phyloP scores from a whole-genome alignment of 805 yeast genomes.

The Cyberlindnera amylophila region DNA sequence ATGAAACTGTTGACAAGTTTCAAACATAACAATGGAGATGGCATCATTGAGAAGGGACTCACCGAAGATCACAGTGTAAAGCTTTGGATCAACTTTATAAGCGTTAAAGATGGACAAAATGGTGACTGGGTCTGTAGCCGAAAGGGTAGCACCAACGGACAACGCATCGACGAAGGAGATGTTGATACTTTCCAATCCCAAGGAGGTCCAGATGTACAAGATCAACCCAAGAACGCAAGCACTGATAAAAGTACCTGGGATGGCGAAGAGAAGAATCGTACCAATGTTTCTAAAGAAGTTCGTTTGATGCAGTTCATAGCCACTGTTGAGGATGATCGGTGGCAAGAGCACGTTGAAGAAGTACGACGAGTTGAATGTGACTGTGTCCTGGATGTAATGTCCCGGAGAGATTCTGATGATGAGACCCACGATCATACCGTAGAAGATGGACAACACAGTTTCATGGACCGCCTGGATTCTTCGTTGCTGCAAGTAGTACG shows the following conservation, averaged over 20 bases:
- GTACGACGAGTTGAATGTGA: slow-evolving; percentile 89
- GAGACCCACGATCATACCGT: slow-evolving; percentile 94
- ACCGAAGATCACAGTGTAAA: slow-evolving; percentile 95
- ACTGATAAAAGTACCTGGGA: slow-evolving; percentile 93
- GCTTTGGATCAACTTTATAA: slow-evolving; percentile 95
- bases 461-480: slow-evolving; percentile 96
- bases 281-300: slow-evolving; percentile 92
- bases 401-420: slow-evolving; percentile 91
- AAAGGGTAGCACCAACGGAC: slow-evolving; percentile 95
- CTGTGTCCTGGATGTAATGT: slow-evolving; percentile 94
- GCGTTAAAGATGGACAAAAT: slow-evolving; percentile 94
- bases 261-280: slow-evolving; percentile 88
- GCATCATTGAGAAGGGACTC: slow-evolving; percentile 96
- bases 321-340: slow-evolving; percentile 93
- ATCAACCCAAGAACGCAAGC: slow-evolving; percentile 89
- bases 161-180: slow-evolving; percentile 96
- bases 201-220: slow-evolving; percentile 81
- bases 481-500: slow-evolving; percentile 86
- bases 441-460: slow-evolving; percentile 91
- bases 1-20: slow-evolving; percentile 94
- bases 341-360: slow-evolving; percentile 93
- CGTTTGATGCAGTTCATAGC: slow-evolving; percentile 93
- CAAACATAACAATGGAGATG: slow-evolving; percentile 97
- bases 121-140: slow-evolving; percentile 98
- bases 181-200: slow-evolving; percentile 84